Percentiles rank a stretch among this genome's conserved stretches.
Conservation (phyloP, 306 rosid genomes). For the Dicorynia guianensis region DNA sequence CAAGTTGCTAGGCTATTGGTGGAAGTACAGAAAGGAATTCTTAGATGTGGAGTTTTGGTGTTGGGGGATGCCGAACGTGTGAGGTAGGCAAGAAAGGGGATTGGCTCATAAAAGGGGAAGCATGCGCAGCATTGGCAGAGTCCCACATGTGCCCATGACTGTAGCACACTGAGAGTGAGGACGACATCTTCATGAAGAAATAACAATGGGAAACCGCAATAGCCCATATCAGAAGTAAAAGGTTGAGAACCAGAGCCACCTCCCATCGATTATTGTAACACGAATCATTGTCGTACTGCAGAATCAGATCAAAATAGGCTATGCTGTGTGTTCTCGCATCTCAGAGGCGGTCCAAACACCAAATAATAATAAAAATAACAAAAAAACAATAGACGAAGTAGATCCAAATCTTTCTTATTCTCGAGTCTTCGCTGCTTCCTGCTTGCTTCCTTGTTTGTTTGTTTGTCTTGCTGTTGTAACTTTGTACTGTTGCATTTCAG, state of each 20-base stretch:
- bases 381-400: not conserved
- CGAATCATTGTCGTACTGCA: constrained; percentile 36
- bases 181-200: constrained; percentile 31
- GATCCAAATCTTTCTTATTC: constrained; percentile 11
- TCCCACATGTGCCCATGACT: constrained; percentile 30
- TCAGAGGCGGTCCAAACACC: constrained; percentile 15
- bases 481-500: constrained; percentile 4
- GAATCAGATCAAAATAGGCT: constrained; percentile 3
- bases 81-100: not conserved
- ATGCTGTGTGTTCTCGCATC: not conserved
- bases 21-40: no score
- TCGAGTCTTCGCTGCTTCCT: constrained; percentile 14
- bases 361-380: no score
- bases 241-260: no score
- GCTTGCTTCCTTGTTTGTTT: not conserved
- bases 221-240: constrained; percentile 33
- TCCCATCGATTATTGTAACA: constrained; percentile 32
- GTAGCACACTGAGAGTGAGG: not conserved
- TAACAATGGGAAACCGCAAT: constrained; percentile 19
- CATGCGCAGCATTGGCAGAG: constrained; percentile 25
- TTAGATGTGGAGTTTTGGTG: not conserved
- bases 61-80: not conserved
- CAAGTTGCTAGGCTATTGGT: no score
- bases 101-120: constrained; percentile 27
- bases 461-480: not conserved